Conservation (phyloP, 306 rosid genomes). For the Medicago lupulina region DNA sequence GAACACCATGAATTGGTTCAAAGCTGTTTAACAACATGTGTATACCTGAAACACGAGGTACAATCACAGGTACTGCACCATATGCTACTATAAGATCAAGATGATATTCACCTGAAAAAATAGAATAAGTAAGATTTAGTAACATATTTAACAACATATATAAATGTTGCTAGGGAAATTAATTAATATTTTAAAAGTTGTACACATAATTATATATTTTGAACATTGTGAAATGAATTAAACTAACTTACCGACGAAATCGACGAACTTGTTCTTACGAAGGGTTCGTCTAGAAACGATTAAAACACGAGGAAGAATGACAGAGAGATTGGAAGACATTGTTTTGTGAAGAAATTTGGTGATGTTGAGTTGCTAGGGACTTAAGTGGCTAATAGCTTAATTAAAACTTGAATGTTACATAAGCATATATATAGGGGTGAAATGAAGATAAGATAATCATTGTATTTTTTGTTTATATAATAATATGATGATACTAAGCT, state of each 20-base stretch:
- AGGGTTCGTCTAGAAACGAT: slow-evolving; percentile 82
- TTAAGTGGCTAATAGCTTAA: background rate
- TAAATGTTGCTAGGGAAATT: no score
- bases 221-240: background rate
- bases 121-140: background rate
- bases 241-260: slow-evolving; percentile 67
- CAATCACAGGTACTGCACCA: slow-evolving; percentile 85
- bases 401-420: background rate
- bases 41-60: slow-evolving; percentile 80
- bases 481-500: background rate
- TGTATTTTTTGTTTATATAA: background rate
- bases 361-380: background rate
- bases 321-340: slow-evolving; percentile 71
- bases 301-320: slow-evolving; percentile 77
- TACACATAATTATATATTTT: no score
- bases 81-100: slow-evolving; percentile 80
- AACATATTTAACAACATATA: background rate
- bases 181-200: no score
- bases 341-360: background rate
- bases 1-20: slow-evolving; percentile 88
- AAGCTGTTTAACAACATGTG: slow-evolving; percentile 67
- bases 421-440: background rate
- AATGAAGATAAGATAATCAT: background rate
- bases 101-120: slow-evolving; percentile 71
- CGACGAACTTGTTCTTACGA: slow-evolving; percentile 92